Percentiles rank a stretch among this genome's conserved stretches.
Evolutionary conservation across 2,329 filamentous ascomycete species (phyloP).

Genomic region (Cytospora piceicola): DNA sequence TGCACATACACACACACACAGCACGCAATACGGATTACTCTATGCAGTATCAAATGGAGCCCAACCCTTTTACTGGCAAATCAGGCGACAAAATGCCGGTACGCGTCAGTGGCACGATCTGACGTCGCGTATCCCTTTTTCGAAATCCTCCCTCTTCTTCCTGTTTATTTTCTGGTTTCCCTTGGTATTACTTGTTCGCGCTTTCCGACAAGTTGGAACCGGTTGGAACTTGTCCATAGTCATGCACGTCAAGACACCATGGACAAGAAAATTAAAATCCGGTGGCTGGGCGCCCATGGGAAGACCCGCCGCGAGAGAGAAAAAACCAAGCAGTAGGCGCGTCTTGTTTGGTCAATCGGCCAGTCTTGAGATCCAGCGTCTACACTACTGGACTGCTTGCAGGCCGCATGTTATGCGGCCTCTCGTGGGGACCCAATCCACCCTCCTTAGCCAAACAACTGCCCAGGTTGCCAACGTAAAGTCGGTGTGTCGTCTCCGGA

Average conservation of each 20-base stretch:
- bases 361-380: slow-evolving; percentile 23
- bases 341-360: slow-evolving; percentile 27
- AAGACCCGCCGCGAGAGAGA: slow-evolving; percentile 26
- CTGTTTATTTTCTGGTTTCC: not conserved
- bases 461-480: slow-evolving; percentile 29
- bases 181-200: not conserved
- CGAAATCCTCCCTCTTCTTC: not conserved
- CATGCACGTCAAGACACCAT: slow-evolving; percentile 9
- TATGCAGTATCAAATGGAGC: not conserved
- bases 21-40: not conserved
- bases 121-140: slow-evolving; percentile 8
- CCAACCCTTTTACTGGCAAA: not conserved
- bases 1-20: not conserved
- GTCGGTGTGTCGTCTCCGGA: slow-evolving; percentile 30
- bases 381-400: no score
- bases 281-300: slow-evolving; percentile 31
- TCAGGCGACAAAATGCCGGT: slow-evolving; percentile 1
- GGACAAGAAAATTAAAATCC: slow-evolving; percentile 19
- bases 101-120: slow-evolving; percentile 12
- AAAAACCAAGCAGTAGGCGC: slow-evolving; percentile 16
- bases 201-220: slow-evolving; percentile 13
- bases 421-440: slow-evolving; percentile 31
- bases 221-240: slow-evolving; percentile 7
- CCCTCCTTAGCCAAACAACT: slow-evolving; percentile 24
- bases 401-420: slow-evolving; percentile 31